Evolutionary conservation across 768 basidiomycete genomes (phyloP).

Genomic region (Boletus rex-veris): DNA sequence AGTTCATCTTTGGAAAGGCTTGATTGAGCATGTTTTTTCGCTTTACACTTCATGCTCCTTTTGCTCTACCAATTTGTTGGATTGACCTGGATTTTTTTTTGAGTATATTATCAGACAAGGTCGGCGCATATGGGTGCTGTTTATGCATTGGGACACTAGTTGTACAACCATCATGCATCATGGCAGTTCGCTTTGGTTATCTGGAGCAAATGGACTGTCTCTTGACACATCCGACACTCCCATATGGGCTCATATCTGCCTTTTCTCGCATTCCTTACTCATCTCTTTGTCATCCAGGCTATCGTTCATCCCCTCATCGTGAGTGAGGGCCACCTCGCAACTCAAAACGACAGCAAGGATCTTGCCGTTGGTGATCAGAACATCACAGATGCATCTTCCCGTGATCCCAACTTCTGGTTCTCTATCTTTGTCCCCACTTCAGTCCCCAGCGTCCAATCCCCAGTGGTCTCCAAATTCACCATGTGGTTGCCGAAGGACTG

Average conservation of each 20-base stretch:
- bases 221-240: slow-evolving; percentile 76
- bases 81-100: no score
- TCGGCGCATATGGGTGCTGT: no score
- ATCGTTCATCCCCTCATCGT: slow-evolving; percentile 72
- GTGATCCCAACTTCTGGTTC: slow-evolving; percentile 62
- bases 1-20: no score
- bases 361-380: slow-evolving; percentile 73
- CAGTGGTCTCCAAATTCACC: slow-evolving; percentile 30
- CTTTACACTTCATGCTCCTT: no score
- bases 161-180: no score
- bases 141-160: no score
- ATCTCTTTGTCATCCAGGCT: slow-evolving; percentile 36
- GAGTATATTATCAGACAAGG: no score
- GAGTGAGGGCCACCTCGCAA: slow-evolving; percentile 54
- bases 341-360: slow-evolving; percentile 60
- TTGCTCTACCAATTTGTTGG: no score
- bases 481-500: slow-evolving; percentile 80
- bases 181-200: no score
- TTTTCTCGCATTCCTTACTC: neutral
- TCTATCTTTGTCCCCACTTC: slow-evolving; percentile 51
- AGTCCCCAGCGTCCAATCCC: slow-evolving; percentile 24
- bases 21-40: no score
- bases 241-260: slow-evolving; percentile 27
- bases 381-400: slow-evolving; percentile 47
- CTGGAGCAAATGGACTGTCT: no score